Conservation (phyloP, 768 basidiomycete species). For the Hypholoma fasciculare region DNA sequence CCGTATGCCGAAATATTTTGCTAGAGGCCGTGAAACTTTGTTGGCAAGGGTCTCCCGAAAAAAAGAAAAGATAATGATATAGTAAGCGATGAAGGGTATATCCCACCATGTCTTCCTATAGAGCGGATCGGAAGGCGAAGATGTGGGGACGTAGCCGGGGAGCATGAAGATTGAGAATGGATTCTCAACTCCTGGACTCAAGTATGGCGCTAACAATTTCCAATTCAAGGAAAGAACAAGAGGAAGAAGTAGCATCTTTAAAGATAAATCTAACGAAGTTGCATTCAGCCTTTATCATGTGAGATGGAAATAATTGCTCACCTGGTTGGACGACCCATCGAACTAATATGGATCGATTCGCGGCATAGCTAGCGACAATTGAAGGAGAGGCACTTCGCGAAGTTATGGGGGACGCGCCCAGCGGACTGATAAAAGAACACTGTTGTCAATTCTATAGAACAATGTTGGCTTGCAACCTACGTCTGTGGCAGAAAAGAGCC, state of each 20-base stretch:
- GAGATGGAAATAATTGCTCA: constrained; percentile 28
- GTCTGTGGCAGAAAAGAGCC: constrained; percentile 66
- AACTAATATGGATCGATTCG: constrained; percentile 39
- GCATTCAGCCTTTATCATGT: too few relatives aligned
- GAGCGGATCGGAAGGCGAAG: constrained; percentile 52
- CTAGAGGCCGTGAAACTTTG: constrained; percentile 66
- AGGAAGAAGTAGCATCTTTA: constrained; percentile 66
- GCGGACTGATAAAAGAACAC: constrained; percentile 25
- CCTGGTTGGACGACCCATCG: constrained; percentile 82
- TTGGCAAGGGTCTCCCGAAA: constrained; percentile 74
- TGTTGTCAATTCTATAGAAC: neutral
- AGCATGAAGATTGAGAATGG: constrained; percentile 80
- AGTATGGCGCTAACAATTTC: constrained; percentile 48
- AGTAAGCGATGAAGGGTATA: constrained; percentile 75
- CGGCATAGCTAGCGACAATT: constrained; percentile 20
- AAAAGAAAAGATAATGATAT: constrained; percentile 89
- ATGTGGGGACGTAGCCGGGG: constrained; percentile 56
- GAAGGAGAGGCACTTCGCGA: constrained; percentile 38
- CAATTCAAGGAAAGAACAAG: constrained; percentile 65
- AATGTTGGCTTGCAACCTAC: constrained; percentile 33
- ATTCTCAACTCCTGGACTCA: constrained; percentile 55
- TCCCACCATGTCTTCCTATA: constrained; percentile 79
- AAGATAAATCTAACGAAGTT: constrained; percentile 48
- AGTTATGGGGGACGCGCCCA: constrained; percentile 27
- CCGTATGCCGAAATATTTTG: constrained; percentile 68